Evolutionary conservation across 83 land plant genomes (phyloP), one percentile per base, ranked within the genome.

Genomic region (Isoetes engelmannii): DNA sequence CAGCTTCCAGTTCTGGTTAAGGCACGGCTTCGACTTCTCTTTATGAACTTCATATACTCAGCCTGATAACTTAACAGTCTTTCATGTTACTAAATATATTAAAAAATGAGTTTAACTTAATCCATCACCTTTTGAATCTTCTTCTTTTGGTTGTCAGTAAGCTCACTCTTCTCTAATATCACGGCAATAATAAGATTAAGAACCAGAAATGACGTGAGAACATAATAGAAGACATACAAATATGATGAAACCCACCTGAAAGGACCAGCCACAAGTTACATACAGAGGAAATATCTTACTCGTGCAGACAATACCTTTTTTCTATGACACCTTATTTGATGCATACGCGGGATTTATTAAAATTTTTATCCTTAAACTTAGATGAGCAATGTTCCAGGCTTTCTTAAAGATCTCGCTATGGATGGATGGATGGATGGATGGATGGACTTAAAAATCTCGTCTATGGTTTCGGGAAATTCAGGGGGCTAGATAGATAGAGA

Each of bases 231-330:
- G 47, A 72, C 69, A 72, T 71, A 77, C 20, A 77, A 5, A 48
- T 63, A 77, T 45, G 80, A 75, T 47, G 80, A 66, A 57, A 72
- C 17, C 80, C 80, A 77, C 45, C 80, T 77, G 71, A 44, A 66
- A 45, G 48, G 47, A 45, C 17, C 47, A 59, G 19, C 21, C 13
- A 59, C 21, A 28, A 28, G 37, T 28, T 28, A 28, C 37, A 28
- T 28, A 28, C 37, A 28, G 37, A 28, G 37, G 37, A 28, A 28
- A 28, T 2, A 28, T 28, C 37, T 28, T 28, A 28, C 37, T 28
- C 37, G 37, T 28, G 37, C 37, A 28, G 1, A 28, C 1, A 28
- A 2, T 28, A 28, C 37, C 37, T 28, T 28, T 28, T 28, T 28
- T 28, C 37, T 28, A 28, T 28, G 37, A 28, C 37, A 28, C 2